phyloP scores from a whole-genome alignment of 2,329 filamentous ascomycete species.

The Paecilomyces sp. region DNA sequence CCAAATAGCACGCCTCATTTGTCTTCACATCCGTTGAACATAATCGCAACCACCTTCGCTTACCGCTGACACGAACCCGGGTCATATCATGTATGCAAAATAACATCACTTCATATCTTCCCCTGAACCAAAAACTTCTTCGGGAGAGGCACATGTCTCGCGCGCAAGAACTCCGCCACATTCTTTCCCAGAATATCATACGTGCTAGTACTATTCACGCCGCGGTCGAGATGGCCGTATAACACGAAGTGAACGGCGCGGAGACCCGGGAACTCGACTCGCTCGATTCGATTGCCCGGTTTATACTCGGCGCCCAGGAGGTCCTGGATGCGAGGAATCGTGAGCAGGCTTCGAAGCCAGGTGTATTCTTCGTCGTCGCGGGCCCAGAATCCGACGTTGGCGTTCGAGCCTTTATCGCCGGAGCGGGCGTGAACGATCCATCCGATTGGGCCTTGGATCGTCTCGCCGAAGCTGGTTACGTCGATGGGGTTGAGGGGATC shows the following conservation, averaged over 20 bases:
- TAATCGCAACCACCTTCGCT: no score
- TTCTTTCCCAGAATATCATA: background rate
- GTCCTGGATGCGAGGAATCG: conserved; percentile 4
- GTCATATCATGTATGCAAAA: no score
- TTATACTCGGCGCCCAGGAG: conserved; percentile 7
- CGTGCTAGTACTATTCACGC: background rate
- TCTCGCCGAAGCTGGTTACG: conserved; percentile 15
- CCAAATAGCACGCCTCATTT: no score
- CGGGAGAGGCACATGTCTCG: background rate
- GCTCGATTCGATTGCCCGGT: conserved; percentile 4
- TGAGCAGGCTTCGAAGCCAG: conserved; percentile 27
- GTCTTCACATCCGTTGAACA: no score
- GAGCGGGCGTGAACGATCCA: conserved; percentile 30
- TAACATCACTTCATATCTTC: no score
- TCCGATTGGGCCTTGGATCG: conserved; percentile 20
- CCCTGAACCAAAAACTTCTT: background rate
- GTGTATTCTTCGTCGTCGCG: conserved; percentile 35
- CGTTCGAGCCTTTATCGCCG: conserved; percentile 40
- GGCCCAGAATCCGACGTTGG: conserved; percentile 42
- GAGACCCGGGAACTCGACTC: conserved; percentile 4
- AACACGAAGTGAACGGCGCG: background rate
- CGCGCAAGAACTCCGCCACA: background rate
- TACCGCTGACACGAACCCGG: no score
- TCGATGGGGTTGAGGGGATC: conserved; percentile 10
- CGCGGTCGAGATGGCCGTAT: background rate